Conservation (phyloP, 179 eudicot species). For the Corrigiola litoralis region DNA sequence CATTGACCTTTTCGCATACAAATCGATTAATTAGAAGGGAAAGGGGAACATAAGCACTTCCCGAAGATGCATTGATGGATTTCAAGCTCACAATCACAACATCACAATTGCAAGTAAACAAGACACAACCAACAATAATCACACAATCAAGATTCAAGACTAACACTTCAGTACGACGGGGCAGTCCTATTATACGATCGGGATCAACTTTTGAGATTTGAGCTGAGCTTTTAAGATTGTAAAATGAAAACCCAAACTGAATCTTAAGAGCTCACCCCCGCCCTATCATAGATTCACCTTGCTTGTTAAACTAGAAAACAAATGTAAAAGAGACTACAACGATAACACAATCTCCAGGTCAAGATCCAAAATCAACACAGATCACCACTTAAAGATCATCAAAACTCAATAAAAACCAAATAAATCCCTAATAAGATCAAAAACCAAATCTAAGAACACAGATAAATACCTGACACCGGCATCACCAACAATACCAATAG, state of each 20-base stretch:
- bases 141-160: too few relatives aligned
- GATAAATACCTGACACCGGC: slow-evolving; percentile 77
- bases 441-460: neutral
- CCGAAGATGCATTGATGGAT: too few relatives aligned
- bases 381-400: neutral
- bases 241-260: too few relatives aligned
- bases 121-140: neutral
- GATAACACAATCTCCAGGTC: neutral
- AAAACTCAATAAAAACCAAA: neutral
- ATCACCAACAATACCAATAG: slow-evolving; percentile 87
- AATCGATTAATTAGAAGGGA: neutral
- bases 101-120: neutral
- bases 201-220: too few relatives aligned
- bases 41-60: neutral
- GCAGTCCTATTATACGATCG: too few relatives aligned
- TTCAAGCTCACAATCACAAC: neutral
- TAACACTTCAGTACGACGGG: too few relatives aligned
- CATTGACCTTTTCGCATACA: neutral
- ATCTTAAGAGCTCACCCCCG: too few relatives aligned
- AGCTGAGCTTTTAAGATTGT: too few relatives aligned
- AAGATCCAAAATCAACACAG: slow-evolving; percentile 7
- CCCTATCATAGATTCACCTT: neutral
- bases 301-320: too few relatives aligned
- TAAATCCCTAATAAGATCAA: neutral
- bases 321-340: neutral